Base-by-base conservation (phyloP, 139 green algal species). In the Yamagishiella unicocca region DNA sequence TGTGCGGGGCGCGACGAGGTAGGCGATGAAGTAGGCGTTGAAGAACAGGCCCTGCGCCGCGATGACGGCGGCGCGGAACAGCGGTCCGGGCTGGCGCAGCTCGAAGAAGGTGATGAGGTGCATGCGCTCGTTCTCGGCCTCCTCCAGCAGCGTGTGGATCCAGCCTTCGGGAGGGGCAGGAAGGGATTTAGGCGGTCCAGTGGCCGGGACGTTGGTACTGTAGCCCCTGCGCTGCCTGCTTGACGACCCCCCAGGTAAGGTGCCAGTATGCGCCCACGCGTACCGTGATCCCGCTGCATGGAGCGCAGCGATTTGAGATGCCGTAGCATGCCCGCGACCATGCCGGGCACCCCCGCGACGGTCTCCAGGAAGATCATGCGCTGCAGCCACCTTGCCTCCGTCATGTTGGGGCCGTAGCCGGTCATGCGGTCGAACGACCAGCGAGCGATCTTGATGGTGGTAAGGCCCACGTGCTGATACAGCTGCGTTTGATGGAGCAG, bases 81-180 rank as follows among this genome's bases (percentile, higher is more conserved):
- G 55, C 8, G 85, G 67, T 10, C 92, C 92, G 0, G 97, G 96
- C 82, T 98, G 24, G 10, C 91, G 78, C n/a, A 99, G 81, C 89
- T 98, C 55, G 89, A 99, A 84, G 92, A 99, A 99, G 8, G 96
- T 99, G 67, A 99, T 90, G 43, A 98, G 93, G 92, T 98, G 96
- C 96, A 97, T 98, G 83, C 95, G 95, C 93, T 99, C 97, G 84
- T 99, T 99, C 90, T 99, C 97, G 2, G 96, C 96, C 91, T 99
- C 97, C 82, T 99, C 96, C 43, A 99, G 93, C 81, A 99, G 93
- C 0, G 97, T 98, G 93, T 97, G 94, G 91, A 99, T 99, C 96
- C 96, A 98, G 45, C 75, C 75, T 83, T 33, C 2, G 1, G 31
- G n/a, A 12, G 67, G 1, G 33, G 35, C 21, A 27, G 10, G 17